Percentiles rank a stretch among this genome's conserved stretches.
These are phyloP conservation scores for Rhizomucor miehei DNA, from an alignment of 371 early-diverging fungal species.

Conservation along the genomic window DNA sequence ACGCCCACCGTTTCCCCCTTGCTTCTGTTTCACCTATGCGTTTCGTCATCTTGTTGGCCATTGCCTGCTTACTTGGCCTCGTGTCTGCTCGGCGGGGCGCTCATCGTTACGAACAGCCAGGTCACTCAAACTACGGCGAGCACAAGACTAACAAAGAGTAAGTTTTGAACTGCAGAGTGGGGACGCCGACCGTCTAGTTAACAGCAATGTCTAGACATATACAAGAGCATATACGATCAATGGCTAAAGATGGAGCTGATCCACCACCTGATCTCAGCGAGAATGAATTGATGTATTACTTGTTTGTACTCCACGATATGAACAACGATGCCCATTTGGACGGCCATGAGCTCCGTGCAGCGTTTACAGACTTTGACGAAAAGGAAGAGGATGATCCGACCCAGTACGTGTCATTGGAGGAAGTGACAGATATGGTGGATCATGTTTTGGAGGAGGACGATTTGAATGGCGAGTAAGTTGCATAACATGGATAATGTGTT, in stretches of 20 bases:
- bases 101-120: conserved; percentile 19
- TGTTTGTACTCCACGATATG: conserved; percentile 62
- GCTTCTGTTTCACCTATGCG: conserved; percentile 4
- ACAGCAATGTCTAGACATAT: conserved; percentile 20
- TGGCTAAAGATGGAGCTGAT: conserved; percentile 21
- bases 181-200: no score
- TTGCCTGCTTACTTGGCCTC: background rate
- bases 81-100: conserved; percentile 19
- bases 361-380: conserved; percentile 48
- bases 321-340: conserved; percentile 67
- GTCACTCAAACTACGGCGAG: conserved; percentile 32
- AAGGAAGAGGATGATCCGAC: conserved; percentile 28
- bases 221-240: conserved; percentile 31
- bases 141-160: conserved; percentile 28
- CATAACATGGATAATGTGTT: no score
- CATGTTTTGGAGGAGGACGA: conserved; percentile 68
- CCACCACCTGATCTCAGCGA: conserved; percentile 21
- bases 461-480: conserved; percentile 56
- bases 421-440: conserved; percentile 57
- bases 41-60: background rate
- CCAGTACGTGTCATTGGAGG: conserved; percentile 26
- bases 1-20: background rate
- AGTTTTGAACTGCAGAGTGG: no score
- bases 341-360: conserved; percentile 69
- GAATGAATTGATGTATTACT: conserved; percentile 50